phyloP scores from a whole-genome alignment of 1,284 basidiomycete species.

The Ceratobasidium sp. region DNA sequence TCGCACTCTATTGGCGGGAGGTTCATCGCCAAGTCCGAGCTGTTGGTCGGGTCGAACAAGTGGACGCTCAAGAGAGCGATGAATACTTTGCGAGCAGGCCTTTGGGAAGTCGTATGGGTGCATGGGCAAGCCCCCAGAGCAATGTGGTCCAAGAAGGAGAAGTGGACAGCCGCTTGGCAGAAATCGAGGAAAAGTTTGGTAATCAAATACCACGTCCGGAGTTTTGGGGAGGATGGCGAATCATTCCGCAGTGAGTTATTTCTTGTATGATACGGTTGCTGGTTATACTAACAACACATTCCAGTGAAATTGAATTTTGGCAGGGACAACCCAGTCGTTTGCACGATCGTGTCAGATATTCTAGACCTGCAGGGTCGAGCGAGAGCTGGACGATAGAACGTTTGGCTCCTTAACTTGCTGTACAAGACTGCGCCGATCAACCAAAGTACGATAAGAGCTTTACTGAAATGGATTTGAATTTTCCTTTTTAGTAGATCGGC shows the following conservation, averaged over 20 bases:
- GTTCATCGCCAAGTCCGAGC: constrained; percentile 84
- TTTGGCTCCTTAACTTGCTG: constrained; percentile 66
- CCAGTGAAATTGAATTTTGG: constrained; percentile 90
- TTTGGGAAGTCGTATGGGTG: constrained; percentile 84
- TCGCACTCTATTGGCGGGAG: constrained; percentile 93
- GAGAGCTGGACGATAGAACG: constrained; percentile 76
- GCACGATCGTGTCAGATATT: constrained; percentile 88
- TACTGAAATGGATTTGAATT: background rate
- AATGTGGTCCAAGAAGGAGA: constrained; percentile 73
- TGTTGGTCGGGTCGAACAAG: constrained; percentile 82
- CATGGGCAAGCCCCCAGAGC: constrained; percentile 93
- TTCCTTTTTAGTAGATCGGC: no score
- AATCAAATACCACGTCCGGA: constrained; percentile 80
- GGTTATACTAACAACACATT: background rate
- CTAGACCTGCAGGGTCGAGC: constrained; percentile 60
- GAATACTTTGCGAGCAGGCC: constrained; percentile 89
- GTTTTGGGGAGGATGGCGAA: constrained; percentile 96
- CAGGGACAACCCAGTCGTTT: constrained; percentile 86
- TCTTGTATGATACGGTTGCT: constrained; percentile 20
- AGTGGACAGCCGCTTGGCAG: constrained; percentile 67
- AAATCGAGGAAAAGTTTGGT: constrained; percentile 67
- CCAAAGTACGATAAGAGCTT: background rate
- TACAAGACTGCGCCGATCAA: background rate
- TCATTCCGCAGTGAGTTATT: constrained; percentile 81
- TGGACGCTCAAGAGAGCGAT: constrained; percentile 73